Conservation (phyloP, 106 monocot species). For the Allium cepa region DNA sequence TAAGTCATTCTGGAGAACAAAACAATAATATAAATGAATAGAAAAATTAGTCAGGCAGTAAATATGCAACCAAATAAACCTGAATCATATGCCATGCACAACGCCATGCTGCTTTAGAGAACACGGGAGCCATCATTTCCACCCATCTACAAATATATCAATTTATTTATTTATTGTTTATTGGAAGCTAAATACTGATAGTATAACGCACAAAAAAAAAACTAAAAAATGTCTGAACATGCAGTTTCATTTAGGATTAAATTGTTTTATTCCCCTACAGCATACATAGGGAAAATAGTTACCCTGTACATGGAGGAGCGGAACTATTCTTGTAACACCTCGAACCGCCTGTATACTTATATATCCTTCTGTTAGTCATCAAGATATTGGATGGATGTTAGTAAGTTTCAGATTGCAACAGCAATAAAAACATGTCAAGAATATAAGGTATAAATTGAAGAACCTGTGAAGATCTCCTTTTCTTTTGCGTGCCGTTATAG, state of each 20-base stretch:
- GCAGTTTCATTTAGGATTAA: too few relatives aligned
- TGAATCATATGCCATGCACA: constrained; percentile 78
- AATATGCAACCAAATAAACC: constrained; percentile 12
- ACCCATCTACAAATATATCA: constrained; percentile 37
- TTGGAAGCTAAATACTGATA: too few relatives aligned
- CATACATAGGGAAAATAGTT: background rate
- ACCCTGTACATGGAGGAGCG: constrained; percentile 81
- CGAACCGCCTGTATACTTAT: constrained; percentile 49
- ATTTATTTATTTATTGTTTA: too few relatives aligned
- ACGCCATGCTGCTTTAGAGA: constrained; percentile 65
- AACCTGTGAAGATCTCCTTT: constrained; percentile 64
- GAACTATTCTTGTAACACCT: constrained; percentile 79
- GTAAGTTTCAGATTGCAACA: too few relatives aligned
- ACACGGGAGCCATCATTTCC: constrained; percentile 81
- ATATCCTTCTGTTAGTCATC: constrained; percentile 55
- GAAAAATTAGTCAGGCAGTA: too few relatives aligned
- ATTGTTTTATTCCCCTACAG: background rate
- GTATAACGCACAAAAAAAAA: too few relatives aligned
- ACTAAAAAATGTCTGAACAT: too few relatives aligned
- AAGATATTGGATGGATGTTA: background rate
- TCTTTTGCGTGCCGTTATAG: constrained; percentile 51
- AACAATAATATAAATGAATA: background rate
- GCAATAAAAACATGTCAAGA: background rate
- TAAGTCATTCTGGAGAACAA: constrained; percentile 65
- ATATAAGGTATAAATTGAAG: background rate